Conservation (phyloP, 768 basidiomycete species). For the Kwoniella botswanensis region DNA sequence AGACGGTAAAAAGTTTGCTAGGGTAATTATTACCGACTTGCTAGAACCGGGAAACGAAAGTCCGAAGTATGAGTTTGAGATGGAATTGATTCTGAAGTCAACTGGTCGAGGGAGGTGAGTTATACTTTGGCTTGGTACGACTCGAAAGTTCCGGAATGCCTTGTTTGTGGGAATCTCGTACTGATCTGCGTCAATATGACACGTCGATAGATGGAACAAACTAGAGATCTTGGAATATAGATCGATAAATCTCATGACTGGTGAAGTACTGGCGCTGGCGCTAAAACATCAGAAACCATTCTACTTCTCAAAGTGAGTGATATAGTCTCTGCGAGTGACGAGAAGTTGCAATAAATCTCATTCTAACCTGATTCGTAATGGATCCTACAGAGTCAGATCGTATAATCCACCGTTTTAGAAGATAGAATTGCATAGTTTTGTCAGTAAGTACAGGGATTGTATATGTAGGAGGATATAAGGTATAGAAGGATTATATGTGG, state of each 20-base stretch:
- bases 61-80: slow-evolving; percentile 58
- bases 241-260: slow-evolving; percentile 75
- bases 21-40: slow-evolving; percentile 45
- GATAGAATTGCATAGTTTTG: background rate
- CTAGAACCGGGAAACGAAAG: slow-evolving; percentile 48
- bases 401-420: slow-evolving; percentile 32
- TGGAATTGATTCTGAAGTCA: slow-evolving; percentile 59
- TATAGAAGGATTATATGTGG: no score
- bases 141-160: background rate
- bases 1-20: slow-evolving; percentile 20
- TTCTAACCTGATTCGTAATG: background rate
- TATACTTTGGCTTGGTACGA: background rate
- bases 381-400: slow-evolving; percentile 29
- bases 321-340: background rate
- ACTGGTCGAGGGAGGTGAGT: slow-evolving; percentile 85
- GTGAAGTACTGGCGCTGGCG: slow-evolving; percentile 71
- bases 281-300: slow-evolving; percentile 87
- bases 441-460: background rate
- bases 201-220: slow-evolving; percentile 61
- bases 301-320: slow-evolving; percentile 83
- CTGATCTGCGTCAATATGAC: background rate
- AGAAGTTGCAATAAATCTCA: background rate
- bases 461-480: background rate
- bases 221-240: slow-evolving; percentile 75
- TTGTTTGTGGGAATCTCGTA: background rate